Evolutionary conservation across 495 filamentous ascomycete species (phyloP).

Genomic region (Usnea hakonensis): DNA sequence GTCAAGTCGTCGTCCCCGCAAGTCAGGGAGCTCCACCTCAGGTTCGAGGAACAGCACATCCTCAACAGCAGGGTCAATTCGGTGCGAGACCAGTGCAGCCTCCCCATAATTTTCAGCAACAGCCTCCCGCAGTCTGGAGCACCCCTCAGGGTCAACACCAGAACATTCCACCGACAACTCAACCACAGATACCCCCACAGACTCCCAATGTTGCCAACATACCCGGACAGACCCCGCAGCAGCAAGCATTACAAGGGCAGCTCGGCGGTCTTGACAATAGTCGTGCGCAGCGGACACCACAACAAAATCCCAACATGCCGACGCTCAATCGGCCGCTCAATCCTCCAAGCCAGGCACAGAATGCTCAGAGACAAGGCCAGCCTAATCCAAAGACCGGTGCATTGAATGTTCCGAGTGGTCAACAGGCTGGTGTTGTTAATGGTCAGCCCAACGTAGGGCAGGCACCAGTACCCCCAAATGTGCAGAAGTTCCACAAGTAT

Average conservation of each 20-base stretch:
- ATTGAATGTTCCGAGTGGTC: background rate
- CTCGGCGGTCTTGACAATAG: constrained; percentile 33
- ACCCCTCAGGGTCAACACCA: constrained; percentile 36
- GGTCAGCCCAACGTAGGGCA: constrained; percentile 23
- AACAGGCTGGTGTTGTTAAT: background rate
- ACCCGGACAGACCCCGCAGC: constrained; percentile 37
- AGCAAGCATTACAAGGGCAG: constrained; percentile 42
- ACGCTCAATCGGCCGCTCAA: constrained; percentile 53
- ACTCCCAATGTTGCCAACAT: constrained; percentile 16
- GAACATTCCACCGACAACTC: constrained; percentile 29
- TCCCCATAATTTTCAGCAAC: constrained; percentile 37
- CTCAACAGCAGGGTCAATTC: constrained; percentile 25
- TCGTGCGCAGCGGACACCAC: constrained; percentile 21
- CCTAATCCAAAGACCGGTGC: constrained; percentile 18
- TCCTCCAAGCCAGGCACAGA: constrained; percentile 35
- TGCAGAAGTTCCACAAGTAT: constrained; percentile 6
- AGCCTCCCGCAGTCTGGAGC: constrained; percentile 33
- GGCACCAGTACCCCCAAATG: constrained; percentile 30
- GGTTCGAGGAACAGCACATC: constrained; percentile 26
- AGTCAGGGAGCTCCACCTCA: constrained; percentile 44
- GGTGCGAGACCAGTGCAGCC: constrained; percentile 33
- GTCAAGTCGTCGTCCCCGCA: constrained; percentile 59
- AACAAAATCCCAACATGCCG: constrained; percentile 45
- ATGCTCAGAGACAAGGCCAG: constrained; percentile 26
- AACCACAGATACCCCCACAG: constrained; percentile 34